Evolutionary conservation across 192 early-diverging fungal genomes (phyloP).

Genomic region (Entrophospora sp.): DNA sequence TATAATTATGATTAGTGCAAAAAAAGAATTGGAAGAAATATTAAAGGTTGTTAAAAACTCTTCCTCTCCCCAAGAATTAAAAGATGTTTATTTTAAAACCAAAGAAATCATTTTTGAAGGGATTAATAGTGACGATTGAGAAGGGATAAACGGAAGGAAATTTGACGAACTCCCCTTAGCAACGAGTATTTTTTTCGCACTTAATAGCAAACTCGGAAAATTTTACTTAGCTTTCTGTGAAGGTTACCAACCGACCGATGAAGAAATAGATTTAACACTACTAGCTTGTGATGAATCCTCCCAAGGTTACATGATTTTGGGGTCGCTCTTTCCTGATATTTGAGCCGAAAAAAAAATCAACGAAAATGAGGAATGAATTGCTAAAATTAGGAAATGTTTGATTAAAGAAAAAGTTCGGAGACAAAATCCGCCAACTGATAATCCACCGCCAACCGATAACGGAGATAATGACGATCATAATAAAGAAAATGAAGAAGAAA

Average conservation of each 20-base stretch:
- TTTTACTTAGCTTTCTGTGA: background rate
- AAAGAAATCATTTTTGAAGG: background rate
- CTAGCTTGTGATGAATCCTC: background rate
- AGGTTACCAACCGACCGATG: background rate
- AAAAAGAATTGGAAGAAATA: background rate
- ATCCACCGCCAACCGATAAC: no score
- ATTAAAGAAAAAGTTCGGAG: background rate
- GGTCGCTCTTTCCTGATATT: no score
- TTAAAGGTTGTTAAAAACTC: background rate
- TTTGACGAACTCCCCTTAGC: background rate
- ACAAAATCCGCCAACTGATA: background rate
- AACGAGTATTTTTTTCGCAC: background rate
- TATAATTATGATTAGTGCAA: background rate
- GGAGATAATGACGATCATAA: background rate
- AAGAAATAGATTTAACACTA: background rate
- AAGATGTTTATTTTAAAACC: background rate
- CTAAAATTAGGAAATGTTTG: background rate
- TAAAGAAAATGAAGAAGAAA: background rate
- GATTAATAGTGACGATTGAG: no score
- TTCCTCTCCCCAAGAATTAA: background rate
- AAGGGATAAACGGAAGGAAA: no score
- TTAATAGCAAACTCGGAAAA: no score
- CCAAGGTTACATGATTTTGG: no score
- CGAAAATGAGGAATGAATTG: background rate
- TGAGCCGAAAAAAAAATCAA: no score